Base-by-base conservation (phyloP, 345 rosid species). In the Aquilaria yunnanensis region DNA sequence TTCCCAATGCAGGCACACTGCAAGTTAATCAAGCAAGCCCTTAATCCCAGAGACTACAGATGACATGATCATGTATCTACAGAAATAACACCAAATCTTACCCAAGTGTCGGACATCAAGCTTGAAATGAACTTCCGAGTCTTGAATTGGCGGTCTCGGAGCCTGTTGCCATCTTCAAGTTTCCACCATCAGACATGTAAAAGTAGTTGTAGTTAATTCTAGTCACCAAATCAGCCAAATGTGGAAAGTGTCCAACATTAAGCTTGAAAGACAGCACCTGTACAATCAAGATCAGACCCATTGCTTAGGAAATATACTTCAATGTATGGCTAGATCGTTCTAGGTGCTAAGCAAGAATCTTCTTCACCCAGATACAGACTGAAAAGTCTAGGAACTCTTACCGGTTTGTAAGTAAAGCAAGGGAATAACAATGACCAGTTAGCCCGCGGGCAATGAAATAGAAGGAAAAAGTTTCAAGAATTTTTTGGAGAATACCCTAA, bases 241-340 rank as follows among this genome's bases (percentile, higher is more conserved):
- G 99, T 67, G 99, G 99, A 58, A 94, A 94, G 77, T 88, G 87
- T 55, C 95, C 94, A 68, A 88, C 93, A 12, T 90, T 94, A 53
- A 90, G 85, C 75, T 88, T 94, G 67, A 88, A 89, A 14, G 97
- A 90, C 50, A 94, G 66, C 2, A 94, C 92, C 99, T 94, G 77
- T 77, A 79, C 43, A 13, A 5, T 51, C 52, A 67, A 45, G 11
- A 55, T 54, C 58, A 9, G 58, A 29, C 56, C 31, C 61, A 31
- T 53, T 29, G 32, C 52, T 51, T 34, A 37, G 41, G 34, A n/a
- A 32, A 46, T 14, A 13, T 30, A 62, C 16, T 34, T 64, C 32
- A 48, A 54, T 47, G 51, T 32, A 2, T 5, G 16, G 23, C 23
- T 23, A 23, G 23, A 23, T 23, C 23, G 23, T 23, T 23, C 23